phyloP scores from a whole-genome alignment of 352 stramenopile genomes.

The Pythium myriotylum region DNA sequence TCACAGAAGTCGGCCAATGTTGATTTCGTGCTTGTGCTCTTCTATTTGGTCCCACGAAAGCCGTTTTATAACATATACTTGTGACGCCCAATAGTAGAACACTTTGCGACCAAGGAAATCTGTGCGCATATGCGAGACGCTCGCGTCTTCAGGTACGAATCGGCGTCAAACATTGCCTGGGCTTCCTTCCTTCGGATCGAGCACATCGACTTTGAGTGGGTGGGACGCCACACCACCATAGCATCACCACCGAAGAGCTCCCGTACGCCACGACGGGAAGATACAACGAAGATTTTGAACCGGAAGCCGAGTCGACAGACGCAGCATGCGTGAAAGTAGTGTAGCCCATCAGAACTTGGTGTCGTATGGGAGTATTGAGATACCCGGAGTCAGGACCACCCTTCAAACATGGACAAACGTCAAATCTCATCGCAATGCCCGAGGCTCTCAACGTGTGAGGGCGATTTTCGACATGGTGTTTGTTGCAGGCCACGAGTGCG shows the following conservation, averaged over 20 bases:
- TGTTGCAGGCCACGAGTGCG: too few species aligned
- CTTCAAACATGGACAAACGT: too few species aligned
- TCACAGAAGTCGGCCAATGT: conserved; percentile 55
- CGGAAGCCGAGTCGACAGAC: too few species aligned
- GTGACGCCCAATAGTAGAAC: conserved; percentile 87
- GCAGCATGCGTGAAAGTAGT: too few species aligned
- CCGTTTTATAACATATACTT: conserved; percentile 49
- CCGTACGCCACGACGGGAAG: conserved; percentile 95
- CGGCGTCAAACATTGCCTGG: conserved; percentile 98
- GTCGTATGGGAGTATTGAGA: too few species aligned
- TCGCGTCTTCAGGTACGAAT: conserved; percentile 93
- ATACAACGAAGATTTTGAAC: too few species aligned
- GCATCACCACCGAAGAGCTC: conserved; percentile 95
- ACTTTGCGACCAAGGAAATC: conserved; percentile 65
- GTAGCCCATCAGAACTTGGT: too few species aligned
- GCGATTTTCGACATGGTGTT: too few species aligned
- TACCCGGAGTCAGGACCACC: too few species aligned
- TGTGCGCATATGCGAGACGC: conserved; percentile 66
- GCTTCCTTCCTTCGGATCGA: conserved; percentile 94
- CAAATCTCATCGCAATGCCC: too few species aligned
- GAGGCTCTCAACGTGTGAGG: too few species aligned
- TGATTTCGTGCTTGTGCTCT: conserved; percentile 12
- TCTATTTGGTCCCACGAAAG: conserved; percentile 47
- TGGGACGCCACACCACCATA: conserved; percentile 84
- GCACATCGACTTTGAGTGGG: conserved; percentile 94